These are phyloP conservation scores for Globisporangium nodosum DNA, from an alignment of 352 stramenopile species.

Conservation along the genomic window DNA sequence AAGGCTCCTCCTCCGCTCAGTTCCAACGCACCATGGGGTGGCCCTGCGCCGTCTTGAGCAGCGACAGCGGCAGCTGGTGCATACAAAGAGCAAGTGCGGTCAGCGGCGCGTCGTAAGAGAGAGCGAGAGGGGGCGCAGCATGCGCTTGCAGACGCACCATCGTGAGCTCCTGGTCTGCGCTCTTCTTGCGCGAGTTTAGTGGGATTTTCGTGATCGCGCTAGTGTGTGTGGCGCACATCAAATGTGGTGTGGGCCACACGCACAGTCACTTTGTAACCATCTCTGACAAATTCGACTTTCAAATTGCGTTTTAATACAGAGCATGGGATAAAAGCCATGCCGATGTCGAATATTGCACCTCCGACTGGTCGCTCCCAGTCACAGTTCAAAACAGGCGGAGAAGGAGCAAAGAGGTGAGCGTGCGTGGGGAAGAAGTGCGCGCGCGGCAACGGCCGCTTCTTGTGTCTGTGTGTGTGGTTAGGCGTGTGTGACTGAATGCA, in stretches of 20 bases:
- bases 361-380: background rate
- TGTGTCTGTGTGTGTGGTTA: too few relatives aligned
- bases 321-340: too few relatives aligned
- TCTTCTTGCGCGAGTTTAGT: background rate
- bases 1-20: background rate
- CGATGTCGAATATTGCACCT: background rate
- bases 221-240: background rate
- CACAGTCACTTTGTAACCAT: too few relatives aligned
- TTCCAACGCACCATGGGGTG: conserved; percentile 83
- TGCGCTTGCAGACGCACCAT: background rate
- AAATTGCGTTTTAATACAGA: background rate
- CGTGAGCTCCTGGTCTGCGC: background rate
- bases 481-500: too few relatives aligned
- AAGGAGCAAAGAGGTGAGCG: background rate
- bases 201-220: background rate
- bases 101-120: background rate
- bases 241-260: background rate
- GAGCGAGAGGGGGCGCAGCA: background rate
- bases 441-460: too few relatives aligned
- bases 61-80: conserved; percentile 90
- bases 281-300: background rate
- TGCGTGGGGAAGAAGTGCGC: too few relatives aligned
- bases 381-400: background rate
- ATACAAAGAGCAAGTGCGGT: background rate
- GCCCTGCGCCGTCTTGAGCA: conserved; percentile 94